Evolutionary conservation across 1,139 yeast species (phyloP), one percentile per base, ranked within the genome.

Genomic region (Chernovozyma aurita): DNA sequence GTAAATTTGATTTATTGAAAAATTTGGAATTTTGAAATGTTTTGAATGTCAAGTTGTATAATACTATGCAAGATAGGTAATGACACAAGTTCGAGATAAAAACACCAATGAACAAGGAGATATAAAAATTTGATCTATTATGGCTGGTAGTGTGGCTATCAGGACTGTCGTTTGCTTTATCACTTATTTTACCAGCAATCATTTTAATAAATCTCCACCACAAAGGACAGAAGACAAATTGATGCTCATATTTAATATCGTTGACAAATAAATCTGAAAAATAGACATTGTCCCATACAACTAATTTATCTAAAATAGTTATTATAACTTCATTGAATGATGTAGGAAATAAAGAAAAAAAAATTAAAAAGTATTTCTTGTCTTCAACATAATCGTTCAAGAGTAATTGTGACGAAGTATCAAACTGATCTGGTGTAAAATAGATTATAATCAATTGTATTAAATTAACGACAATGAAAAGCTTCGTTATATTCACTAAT

Each of bases 241-340:
- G 95, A 55, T 92, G 96, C 55, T 92, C 97, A 57, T 70, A 88
- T 26, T 57, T 55, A 21, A 72, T 61, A 0, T 72, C 78, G 20
- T 74, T 59, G 15, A 61, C 54, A 27, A 84, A 77, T 32, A 80
- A 53, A 34, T 80, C 77, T 18, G 76, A 58, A 51, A 85, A 88
- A 57, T 82, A 87, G 0, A 88, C 95, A 2, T 82, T 72, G 56
- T 92, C 98, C 97, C 97, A 90, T 5, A 80, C 71, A 24, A 85
- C 63, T 7, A 85, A 63, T 41, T 78, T 76, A 32, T 75, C 65
- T 31, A 71, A 58, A 1, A 67, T 41, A 21, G 51, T 41, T 5
- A 42, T 42, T 13, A 48, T 28, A 7, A 47, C 43, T 39, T 11
- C 15, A 4, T 4, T 30, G 20, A 12, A 12, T 16, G 2, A 29